These are phyloP conservation scores for Pseudoturritis turrita DNA, from an alignment of 345 rosid species.

Conservation along the genomic window DNA sequence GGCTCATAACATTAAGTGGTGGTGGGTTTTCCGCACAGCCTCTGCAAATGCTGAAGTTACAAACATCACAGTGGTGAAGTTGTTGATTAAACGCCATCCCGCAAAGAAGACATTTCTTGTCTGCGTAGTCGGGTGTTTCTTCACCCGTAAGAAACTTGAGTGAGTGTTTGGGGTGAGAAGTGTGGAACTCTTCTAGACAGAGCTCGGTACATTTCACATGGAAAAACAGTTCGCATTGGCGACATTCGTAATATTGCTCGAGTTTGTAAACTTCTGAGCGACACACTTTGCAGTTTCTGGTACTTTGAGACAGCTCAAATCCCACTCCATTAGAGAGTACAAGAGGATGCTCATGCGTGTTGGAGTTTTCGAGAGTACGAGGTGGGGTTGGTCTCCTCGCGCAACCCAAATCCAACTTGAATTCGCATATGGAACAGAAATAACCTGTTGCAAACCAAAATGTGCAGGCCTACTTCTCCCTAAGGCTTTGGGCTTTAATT, in stretches of 20 bases:
- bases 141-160: background rate
- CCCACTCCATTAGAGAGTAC: background rate
- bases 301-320: too few species aligned
- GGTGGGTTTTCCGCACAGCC: background rate
- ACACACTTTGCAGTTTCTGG: background rate
- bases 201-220: background rate
- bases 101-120: background rate
- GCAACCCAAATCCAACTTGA: background rate
- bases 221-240: background rate
- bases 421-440: background rate
- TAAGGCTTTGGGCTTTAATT: too few species aligned
- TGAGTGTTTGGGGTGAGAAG: background rate
- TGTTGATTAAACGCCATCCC: background rate
- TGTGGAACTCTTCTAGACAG: background rate
- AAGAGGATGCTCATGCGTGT: background rate
- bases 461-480: too few species aligned
- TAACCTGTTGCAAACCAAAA: background rate
- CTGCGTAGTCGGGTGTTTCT: background rate
- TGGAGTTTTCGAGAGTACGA: background rate
- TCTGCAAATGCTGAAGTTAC: background rate
- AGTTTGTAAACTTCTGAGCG: too few species aligned
- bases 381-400: background rate
- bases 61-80: background rate
- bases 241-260: background rate
- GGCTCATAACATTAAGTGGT: background rate